Evolutionary conservation across 768 basidiomycete genomes (phyloP), one percentile per base, ranked within the genome.

Genomic region (Leccinum truebloodii): DNA sequence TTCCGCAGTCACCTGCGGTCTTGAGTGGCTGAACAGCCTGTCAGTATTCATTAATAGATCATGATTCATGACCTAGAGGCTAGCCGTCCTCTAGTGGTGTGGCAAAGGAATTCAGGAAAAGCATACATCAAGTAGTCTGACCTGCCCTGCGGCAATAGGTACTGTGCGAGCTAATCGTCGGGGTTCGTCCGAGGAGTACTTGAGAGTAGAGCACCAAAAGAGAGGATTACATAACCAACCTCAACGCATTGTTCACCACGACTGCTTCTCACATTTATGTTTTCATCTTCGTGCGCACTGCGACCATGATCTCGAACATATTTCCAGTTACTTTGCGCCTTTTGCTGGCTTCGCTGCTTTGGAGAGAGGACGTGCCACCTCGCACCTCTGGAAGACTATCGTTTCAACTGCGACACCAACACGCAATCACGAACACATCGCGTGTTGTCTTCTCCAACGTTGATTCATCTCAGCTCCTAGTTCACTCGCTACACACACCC

Each of bases 341-440:
- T 28, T 67, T 83, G 10, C 65, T 86, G 24, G 69, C 77, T 6
- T 78, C 75, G 2, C 64, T 81, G 4, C 69, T 84, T 10, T 83
- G 78, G 79, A 10, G 59, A 30, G 62, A 68, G 37, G 51, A 63
- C 22, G 26, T 39, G 13, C 62, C 75, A 65, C 75, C 68, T 74
- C 75, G 71, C 73, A 65, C 61, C 39, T 59, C 77, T 50, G 69
- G 75, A 46, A 20, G 10, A 14, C 67, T 88, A 6, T 79, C 76
- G 34, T 90, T 91, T 72, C 81, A 80, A 34, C 79, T 90, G 24
- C 85, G 89, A 37, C 89, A 90, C 70, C 75, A 81, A 46, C 87
- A 90, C 64, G 86, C 81, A 26, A 65, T 84, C 9, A 78, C 81
- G 49, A 79, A 84, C 61, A 69, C 76, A 22, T 85, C 86, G 3